Evolutionary conservation across 1,139 yeast genomes (phyloP).

Genomic region (Suhomyces guaymorum): DNA sequence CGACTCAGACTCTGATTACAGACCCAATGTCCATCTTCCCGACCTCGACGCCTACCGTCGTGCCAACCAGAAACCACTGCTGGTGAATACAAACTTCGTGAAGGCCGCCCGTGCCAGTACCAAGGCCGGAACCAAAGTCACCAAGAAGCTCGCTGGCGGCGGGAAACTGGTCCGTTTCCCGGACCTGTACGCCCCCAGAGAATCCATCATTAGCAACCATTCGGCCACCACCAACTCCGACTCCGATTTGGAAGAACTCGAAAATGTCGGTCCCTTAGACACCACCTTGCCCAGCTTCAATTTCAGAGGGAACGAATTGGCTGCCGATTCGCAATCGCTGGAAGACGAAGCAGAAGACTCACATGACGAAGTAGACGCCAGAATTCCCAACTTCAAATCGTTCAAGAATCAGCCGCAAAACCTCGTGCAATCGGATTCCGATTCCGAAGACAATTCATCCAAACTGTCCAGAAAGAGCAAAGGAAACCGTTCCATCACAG

Average conservation of each 20-base stretch:
- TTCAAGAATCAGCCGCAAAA: slow-evolving; percentile 9
- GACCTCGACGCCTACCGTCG: slow-evolving; percentile 20
- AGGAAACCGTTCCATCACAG: slow-evolving; percentile 3
- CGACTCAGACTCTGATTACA: slow-evolving; percentile 12
- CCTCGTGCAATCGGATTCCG: slow-evolving; percentile 13
- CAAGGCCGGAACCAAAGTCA: slow-evolving; percentile 30
- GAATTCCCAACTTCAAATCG: slow-evolving; percentile 7
- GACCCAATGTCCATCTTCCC: slow-evolving; percentile 32
- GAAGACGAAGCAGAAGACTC: slow-evolving; percentile 12
- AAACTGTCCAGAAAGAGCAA: slow-evolving; percentile 6
- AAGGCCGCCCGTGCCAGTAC: slow-evolving; percentile 37
- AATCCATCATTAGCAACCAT: slow-evolving; percentile 27
- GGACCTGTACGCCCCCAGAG: slow-evolving; percentile 28
- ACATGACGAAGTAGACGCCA: slow-evolving; percentile 7
- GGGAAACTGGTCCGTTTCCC: slow-evolving; percentile 32
- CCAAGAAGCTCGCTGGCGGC: slow-evolving; percentile 19
- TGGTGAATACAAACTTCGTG: slow-evolving; percentile 25
- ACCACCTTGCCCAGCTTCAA: slow-evolving; percentile 22
- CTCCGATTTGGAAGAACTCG: slow-evolving; percentile 19
- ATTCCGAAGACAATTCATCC: slow-evolving; percentile 12
- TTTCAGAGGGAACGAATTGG: slow-evolving; percentile 9
- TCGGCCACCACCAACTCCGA: slow-evolving; percentile 28
- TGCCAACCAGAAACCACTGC: slow-evolving; percentile 20
- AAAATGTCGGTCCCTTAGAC: slow-evolving; percentile 8
- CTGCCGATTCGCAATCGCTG: slow-evolving; percentile 10